phyloP scores from a whole-genome alignment of 2,329 filamentous ascomycete species.

The Monosporascus cannonballus region DNA sequence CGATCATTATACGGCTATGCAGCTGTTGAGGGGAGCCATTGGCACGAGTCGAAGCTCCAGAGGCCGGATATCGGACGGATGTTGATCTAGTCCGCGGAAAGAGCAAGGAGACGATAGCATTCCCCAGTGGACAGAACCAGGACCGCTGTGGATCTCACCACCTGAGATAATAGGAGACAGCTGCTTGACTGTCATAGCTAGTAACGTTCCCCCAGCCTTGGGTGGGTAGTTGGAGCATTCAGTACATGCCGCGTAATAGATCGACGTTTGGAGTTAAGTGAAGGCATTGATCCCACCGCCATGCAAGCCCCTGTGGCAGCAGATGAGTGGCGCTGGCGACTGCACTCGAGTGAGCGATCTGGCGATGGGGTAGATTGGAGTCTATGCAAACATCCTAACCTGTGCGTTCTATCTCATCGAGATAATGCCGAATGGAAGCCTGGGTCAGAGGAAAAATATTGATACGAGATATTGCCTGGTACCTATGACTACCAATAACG shows the following conservation, averaged over 20 bases:
- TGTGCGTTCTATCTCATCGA: constrained; percentile 4
- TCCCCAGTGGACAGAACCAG: neutral
- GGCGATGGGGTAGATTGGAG: constrained; percentile 14
- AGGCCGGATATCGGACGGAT: neutral
- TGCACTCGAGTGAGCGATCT: constrained; percentile 16
- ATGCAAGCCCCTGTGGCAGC: constrained; percentile 21
- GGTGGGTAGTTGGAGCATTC: neutral
- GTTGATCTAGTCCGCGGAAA: neutral
- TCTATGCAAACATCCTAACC: constrained; percentile 3
- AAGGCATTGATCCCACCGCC: neutral
- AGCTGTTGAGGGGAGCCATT: neutral
- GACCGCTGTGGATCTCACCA: neutral
- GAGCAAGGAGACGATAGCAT: neutral
- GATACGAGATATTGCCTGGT: constrained; percentile 5
- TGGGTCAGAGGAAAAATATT: constrained; percentile 8
- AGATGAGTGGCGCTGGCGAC: constrained; percentile 18
- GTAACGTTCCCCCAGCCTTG: neutral
- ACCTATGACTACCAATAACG: constrained; percentile 2
- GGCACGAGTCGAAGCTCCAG: neutral
- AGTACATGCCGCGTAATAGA: neutral
- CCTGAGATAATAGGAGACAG: neutral
- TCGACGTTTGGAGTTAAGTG: neutral
- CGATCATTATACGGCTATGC: neutral
- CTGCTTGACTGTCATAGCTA: neutral
- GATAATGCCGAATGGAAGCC: constrained; percentile 8